Evolutionary conservation across 306 rosid genomes (phyloP).

Genomic region (Sophora flavescens): DNA sequence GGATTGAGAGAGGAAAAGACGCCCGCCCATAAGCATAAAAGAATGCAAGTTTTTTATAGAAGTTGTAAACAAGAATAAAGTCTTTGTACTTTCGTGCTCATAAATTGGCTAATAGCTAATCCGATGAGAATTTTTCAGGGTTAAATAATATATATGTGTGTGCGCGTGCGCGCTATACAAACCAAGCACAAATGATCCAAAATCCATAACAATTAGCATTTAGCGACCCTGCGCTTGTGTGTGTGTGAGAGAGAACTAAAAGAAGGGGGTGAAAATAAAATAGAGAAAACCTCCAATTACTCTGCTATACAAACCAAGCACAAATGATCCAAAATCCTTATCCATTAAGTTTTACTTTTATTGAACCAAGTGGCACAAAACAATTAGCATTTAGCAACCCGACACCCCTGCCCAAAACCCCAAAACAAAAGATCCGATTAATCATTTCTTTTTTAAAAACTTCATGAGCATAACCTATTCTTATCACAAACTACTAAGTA

Average conservation of each 20-base stretch:
- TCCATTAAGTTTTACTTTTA: neutral
- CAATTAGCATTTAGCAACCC: neutral
- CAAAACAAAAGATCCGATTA: neutral
- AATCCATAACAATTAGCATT: too few relatives aligned
- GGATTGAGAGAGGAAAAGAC: neutral
- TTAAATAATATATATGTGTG: neutral
- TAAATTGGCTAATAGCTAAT: neutral
- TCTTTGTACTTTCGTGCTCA: neutral
- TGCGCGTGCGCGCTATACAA: too few relatives aligned
- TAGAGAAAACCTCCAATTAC: neutral
- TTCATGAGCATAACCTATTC: constrained; percentile 3
- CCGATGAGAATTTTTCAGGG: neutral
- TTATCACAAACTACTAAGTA: neutral
- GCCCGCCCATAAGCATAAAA: neutral
- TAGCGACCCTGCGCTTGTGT: too few relatives aligned
- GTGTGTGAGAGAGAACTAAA: too few relatives aligned
- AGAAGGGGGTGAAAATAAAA: constrained; percentile 2
- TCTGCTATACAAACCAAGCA: neutral
- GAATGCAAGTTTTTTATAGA: constrained; percentile 8
- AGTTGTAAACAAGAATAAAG: neutral
- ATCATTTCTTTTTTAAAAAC: neutral
- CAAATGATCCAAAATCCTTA: neutral
- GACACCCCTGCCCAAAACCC: neutral
- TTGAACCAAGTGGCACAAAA: neutral
- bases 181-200: too few relatives aligned